Base-by-base conservation (phyloP, 495 filamentous ascomycete species). In the Talaromyces thailandensis region DNA sequence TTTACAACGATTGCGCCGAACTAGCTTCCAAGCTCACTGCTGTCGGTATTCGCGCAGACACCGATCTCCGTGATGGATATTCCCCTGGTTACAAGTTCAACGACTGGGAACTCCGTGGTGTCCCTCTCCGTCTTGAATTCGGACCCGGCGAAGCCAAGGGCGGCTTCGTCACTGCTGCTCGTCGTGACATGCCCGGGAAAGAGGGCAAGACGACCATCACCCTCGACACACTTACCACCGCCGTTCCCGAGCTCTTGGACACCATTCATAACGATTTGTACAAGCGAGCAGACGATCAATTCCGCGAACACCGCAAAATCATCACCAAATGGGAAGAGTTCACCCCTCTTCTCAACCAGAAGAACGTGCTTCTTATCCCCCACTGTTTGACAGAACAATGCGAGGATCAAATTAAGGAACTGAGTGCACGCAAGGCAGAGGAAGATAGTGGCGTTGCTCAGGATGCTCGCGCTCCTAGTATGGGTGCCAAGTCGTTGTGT, bases 21-120 rank as follows among this genome's bases (percentile, higher is more conserved):
- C 77, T 98, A 45, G 82, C 82, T 62, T 71, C 75, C 21, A 81
- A 82, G 11, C 78, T 96, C 24, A 81, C 79, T 70, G 86, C 82
- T 55, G 84, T 82, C 31, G 85, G 85, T 61, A 75, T 93, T 53
- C 88, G 91, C 48, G 81, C 76, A 37, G 84, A 91, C 48, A 84
- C 84, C 62, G 94, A 98, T 72, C 77, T 81, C 64, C 86, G 94
- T 48, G 91, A 96, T 7, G 86, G 85, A 62, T 92, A 96, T 79
- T 93, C 90, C 62, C 92, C 94, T 14, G 93, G 90, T 64, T 96
- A 87, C 84, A 98, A 98, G 75, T 97, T 98, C 82, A 94, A 94
- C 79, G 90, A 98, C 76, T 96, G 89, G 89, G 95, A 98, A 75
- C 79, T 96, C 63, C 92, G 91, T 74, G 94, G 94, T 72, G 87